Evolutionary conservation across 352 stramenopile genomes (phyloP).

Genomic region (Globisporangium nagaii): DNA sequence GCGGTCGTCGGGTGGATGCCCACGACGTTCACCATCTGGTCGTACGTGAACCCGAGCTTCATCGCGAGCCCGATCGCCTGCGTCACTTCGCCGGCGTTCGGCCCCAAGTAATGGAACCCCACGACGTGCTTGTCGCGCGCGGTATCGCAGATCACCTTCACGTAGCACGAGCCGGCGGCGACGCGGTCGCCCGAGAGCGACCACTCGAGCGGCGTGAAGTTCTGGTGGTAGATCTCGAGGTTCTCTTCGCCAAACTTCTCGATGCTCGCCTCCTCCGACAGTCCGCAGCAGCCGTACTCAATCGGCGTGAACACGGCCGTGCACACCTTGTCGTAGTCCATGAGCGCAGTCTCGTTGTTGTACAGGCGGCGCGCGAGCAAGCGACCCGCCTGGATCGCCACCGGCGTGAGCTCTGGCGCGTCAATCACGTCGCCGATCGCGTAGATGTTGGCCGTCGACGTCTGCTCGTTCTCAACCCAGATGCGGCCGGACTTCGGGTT

Average conservation of each 20-base stretch:
- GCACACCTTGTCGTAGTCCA: constrained; percentile 93
- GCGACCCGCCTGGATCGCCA: constrained; percentile 95
- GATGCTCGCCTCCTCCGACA: constrained; percentile 95
- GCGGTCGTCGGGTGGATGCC: constrained; percentile 96
- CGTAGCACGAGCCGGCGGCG: constrained; percentile 84
- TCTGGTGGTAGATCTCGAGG: constrained; percentile 95
- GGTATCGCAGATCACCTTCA: constrained; percentile 95
- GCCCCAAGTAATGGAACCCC: constrained; percentile 98
- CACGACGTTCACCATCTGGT: constrained; percentile 90
- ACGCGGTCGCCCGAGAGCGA: constrained; percentile 61
- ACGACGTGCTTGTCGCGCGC: constrained; percentile 85
- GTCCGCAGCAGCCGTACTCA: constrained; percentile 96
- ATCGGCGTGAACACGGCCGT: constrained; percentile 96
- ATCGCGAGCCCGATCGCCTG: constrained; percentile 93
- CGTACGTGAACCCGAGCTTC: constrained; percentile 93
- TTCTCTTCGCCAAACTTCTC: constrained; percentile 86
- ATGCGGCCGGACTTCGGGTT: constrained; percentile 93
- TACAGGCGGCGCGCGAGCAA: constrained; percentile 91
- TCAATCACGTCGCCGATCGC: constrained; percentile 97
- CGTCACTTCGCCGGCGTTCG: constrained; percentile 96
- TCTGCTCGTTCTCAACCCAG: constrained; percentile 89
- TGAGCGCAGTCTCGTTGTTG: constrained; percentile 64
- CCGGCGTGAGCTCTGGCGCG: constrained; percentile 95
- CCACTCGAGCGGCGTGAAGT: constrained; percentile 96
- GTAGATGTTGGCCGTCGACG: constrained; percentile 93